These are phyloP conservation scores for Mycena crocata DNA, from an alignment of 768 basidiomycete genomes.

Conservation along the genomic window DNA sequence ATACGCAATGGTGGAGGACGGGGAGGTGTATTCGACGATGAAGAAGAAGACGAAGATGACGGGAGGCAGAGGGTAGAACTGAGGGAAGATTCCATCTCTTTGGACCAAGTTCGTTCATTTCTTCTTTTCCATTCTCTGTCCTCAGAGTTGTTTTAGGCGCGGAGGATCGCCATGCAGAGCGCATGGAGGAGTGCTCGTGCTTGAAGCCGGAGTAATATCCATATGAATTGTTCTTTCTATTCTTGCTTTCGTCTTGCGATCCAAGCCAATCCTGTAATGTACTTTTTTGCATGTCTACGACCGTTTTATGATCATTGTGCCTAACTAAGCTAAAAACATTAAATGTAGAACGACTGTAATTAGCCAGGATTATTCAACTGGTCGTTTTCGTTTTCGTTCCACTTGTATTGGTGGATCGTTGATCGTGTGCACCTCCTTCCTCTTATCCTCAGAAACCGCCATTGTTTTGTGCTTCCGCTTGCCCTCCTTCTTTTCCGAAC, in stretches of 20 bases:
- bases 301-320: background rate
- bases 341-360: constrained; percentile 23
- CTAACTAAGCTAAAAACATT: background rate
- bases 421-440: background rate
- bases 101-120: constrained; percentile 85
- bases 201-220: constrained; percentile 42
- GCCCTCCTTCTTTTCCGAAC: constrained; percentile 15
- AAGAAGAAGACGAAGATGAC: constrained; percentile 75
- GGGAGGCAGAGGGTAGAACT: constrained; percentile 81
- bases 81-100: constrained; percentile 85
- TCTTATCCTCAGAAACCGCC: background rate
- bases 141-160: constrained; percentile 60
- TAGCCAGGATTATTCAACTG: constrained; percentile 1
- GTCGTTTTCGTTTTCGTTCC: constrained; percentile 15
- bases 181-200: constrained; percentile 83
- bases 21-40: constrained; percentile 66
- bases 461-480: constrained; percentile 2
- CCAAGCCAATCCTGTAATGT: constrained; percentile 25
- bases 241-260: constrained; percentile 22
- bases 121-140: constrained; percentile 18
- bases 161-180: constrained; percentile 89
- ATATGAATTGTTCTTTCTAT: constrained; percentile 13
- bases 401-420: background rate
- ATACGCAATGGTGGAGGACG: constrained; percentile 61
- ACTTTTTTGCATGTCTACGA: constrained; percentile 25